These are phyloP conservation scores for Ramalina peruviana DNA, from an alignment of 495 filamentous ascomycete species.

Conservation along the genomic window DNA sequence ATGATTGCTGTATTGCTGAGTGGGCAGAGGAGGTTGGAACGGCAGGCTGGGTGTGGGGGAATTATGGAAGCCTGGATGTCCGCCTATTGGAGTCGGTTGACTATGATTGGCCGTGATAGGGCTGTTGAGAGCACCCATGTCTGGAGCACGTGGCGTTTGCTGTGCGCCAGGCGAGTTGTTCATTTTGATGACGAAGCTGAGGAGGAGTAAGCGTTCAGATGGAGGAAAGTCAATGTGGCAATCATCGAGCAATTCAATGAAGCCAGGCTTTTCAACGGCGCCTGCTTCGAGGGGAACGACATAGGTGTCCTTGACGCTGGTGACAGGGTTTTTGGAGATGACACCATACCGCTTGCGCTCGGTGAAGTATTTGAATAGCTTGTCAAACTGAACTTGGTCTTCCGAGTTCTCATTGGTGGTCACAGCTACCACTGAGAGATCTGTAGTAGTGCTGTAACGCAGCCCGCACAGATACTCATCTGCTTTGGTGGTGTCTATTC, in stretches of 20 bases:
- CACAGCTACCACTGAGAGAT: conserved; percentile 57
- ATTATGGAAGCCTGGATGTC: conserved; percentile 8
- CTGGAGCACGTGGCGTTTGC: conserved; percentile 30
- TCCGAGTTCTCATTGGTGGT: conserved; percentile 38
- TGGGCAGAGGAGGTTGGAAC: conserved; percentile 3
- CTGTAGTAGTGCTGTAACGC: conserved; percentile 55
- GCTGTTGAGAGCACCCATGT: conserved; percentile 25
- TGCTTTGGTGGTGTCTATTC: conserved; percentile 66
- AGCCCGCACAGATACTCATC: conserved; percentile 80
- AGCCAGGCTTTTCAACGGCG: conserved; percentile 45
- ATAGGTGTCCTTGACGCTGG: conserved; percentile 65
- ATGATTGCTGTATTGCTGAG: background rate
- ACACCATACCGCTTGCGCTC: conserved; percentile 70
- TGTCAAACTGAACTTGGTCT: conserved; percentile 43
- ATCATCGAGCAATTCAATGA: conserved; percentile 63
- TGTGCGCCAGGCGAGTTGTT: conserved; percentile 33
- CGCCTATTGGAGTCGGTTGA: conserved; percentile 12
- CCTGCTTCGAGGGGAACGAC: conserved; percentile 60
- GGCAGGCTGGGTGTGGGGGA: conserved; percentile 5
- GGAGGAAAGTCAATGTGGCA: conserved; percentile 52
- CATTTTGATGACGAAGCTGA: conserved; percentile 60
- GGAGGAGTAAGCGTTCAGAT: conserved; percentile 56
- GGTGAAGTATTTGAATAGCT: conserved; percentile 66
- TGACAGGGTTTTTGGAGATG: conserved; percentile 49
- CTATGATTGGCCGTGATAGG: conserved; percentile 34